Evolutionary conservation across 768 basidiomycete genomes (phyloP), one percentile per base, ranked within the genome.

Genomic region (Hericium rajendrae): DNA sequence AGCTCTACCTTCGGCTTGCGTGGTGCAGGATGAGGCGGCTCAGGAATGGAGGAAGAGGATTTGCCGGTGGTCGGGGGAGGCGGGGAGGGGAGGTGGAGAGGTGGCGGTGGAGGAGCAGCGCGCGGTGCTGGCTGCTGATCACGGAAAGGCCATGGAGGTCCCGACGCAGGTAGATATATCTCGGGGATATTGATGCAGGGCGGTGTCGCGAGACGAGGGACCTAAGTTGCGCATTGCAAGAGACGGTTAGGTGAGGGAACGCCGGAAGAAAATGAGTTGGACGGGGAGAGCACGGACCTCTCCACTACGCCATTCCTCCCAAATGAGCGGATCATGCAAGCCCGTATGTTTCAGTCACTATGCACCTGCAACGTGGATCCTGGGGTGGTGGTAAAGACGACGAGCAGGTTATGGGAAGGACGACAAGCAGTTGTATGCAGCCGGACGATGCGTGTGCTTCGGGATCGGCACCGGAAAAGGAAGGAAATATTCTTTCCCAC

Each of bases 1-100:
- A 87, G 72, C 58, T 85, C 82, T 52, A 86, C 70, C 67, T 82
- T 79, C 48, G 66, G 69, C 57, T 73, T 77, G 6, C 68, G 65
- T 55, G 64, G 41, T 4, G 68, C 16, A 54, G 59, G 57, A 57
- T 58, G 24, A 11, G 49, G 61, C 41, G 71, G 54, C 53, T 70
- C 65, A 58, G 62, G 73, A 55, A 46, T 65, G 65, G 43, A 56
- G 50, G 57, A 55, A 39, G 20, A 62, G 6, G 51, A 57, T 49
- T 48, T 62, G 49, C 24, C 66, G 54, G 55, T 71, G 40, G 46
- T 32, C 16, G 32, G 39, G 53, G 38, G 43, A 2, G 11, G 49
- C 9, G 37, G 48, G 2, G 40, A 3, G 37, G 48, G 1, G 40
- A 11, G 70, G 69, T 2, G 71, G 72, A 15, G 70, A 69, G 24